Base-by-base conservation (phyloP, 2,329 filamentous ascomycete genomes). In the Beauveria medogensis region DNA sequence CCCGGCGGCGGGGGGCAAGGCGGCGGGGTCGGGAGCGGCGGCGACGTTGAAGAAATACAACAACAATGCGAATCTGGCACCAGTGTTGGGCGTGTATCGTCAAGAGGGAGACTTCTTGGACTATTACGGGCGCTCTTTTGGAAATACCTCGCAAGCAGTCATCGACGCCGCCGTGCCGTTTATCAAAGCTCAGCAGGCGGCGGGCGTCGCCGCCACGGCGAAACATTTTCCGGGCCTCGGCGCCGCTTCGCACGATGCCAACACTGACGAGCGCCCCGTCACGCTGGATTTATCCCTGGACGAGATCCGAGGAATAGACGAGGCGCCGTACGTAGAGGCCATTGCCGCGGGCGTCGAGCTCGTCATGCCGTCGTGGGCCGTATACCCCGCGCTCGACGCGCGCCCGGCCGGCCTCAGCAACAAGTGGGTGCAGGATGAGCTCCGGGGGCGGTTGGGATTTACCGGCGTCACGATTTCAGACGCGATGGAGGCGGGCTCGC, bases 221-320 rank as follows among this genome's bases (percentile, higher is more conserved):
- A 66, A 66, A 59, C 64, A 65, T 43, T 65, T 65, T 51, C 65
- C 65, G n/a, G 64, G 65, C 14, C 58, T 66, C 24, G 65, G 65
- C 47, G 60, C 59, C 6, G 64, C 65, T 9, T 26, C 62, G 41
- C 57, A 63, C 20, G 63, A 57, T 5, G 61, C 55, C 26, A 65
- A 65, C 57, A 66, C 64, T 12, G 65, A 66, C 44, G 18, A 52
- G 24, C 24, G 24, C 12, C 60, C 65, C 34, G 63, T 66, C 40
- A 65, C 61, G 40, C 55, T 66, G 37, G 22, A 62, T 2, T 43
- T 55, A 37, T 50, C 59, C 6, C 56, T 63, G 40, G 55, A 53
- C 8, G 64, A 64, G 60, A 46, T 66, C 2, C 60, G 57, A 14
- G 16, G 14, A 22, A 41, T 65, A 30, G 62, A 66, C 57, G 43